Base-by-base conservation (phyloP, 2,329 filamentous ascomycete species). In the Apiospora saccharicola region DNA sequence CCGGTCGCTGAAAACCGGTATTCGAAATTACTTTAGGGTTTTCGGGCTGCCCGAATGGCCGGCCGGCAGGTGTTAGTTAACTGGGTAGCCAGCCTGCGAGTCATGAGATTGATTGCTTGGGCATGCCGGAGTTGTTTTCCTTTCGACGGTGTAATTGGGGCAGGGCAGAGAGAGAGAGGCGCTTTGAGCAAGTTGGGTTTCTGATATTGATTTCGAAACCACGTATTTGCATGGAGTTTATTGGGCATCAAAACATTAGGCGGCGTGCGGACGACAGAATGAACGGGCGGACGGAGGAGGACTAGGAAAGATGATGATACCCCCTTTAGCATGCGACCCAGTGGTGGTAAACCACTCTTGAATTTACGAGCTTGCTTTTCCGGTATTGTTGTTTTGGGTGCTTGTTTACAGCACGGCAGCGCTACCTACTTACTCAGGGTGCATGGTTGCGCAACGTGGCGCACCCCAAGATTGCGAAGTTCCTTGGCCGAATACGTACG, bases 271-370 rank as follows among this genome's bases (percentile, higher is more conserved):
- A 16, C 53, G 53, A 61, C 5, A 51, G 49, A 51, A 16, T 22
- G 53, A 37, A 22, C 22, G 53, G 37, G 19, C 53, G 53, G 53
- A 61, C 2, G 53, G 37, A 19, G 49, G 53, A 57, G 26, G 2
- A 22, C 30, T 57, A 57, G 53, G 53, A 57, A 57, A 57, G 30
- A 19, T 19, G 57, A 64, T 64, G 57, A 64, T 64, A 64, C 57
- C 57, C 57, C 57, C 34, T 41, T 64, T n/a, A 64, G 30, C 57
- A 37, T n/a, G 53, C 53, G 22, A 37, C 53, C 24, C 44, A 22
- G 44, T 47, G 24, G 51, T 30, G 24, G 24, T 53, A 53, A 3
- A 57, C 51, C 51, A 61, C 53, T 37, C 34, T 57, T 61, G 53
- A 22, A 22, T 61, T 41, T 16, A 53, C 10, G n/a, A 53, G 57